Base-by-base conservation (phyloP, 2,329 filamentous ascomycete genomes). In the Apiospora marii region DNA sequence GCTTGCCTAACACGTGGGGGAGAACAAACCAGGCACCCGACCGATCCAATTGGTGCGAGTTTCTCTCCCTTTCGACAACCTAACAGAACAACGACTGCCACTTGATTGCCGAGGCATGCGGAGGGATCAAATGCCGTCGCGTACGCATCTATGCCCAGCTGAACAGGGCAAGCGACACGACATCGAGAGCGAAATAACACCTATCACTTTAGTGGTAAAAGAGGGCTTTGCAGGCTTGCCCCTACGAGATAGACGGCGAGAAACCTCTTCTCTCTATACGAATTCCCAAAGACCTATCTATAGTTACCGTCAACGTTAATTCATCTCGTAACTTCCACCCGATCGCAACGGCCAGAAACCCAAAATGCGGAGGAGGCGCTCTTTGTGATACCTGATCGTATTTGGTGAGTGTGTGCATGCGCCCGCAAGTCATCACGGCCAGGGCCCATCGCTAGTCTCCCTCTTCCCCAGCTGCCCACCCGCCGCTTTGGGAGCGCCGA, bases 401-500 rank as follows among this genome's bases (percentile, higher is more conserved):
- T 37, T 22, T 46, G 16, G 44, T 14, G 7, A n/a, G 30, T n/a
- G 53, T 37, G 4, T 24, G 58, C 53, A 64, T 41, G 34, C 30
- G 58, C 58, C 22, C 22, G 34, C 34, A 14, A 24, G n/a, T 41
- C 58, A 64, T 64, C 58, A 64, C 34, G 12, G 10, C 58, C 7
- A 41, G 58, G 34, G 19, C 22, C 19, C 30, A 10, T 37, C 30
- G 49, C 48, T 51, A 24, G 48, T 41, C 37, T 41, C 37, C 37
- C 37, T 41, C 37, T 41, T 10, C 37, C 37, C 37, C 37, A 41
- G 37, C 37, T 5, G 7, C 51, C 8, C 53, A 19, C 34, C 58
- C 58, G 10, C 58, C 34, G 58, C 19, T 41, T 64, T 64, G 58
- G 58, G 34, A 41, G 7, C 58, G 58, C 30, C 58, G 58, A 64